Base-by-base conservation (phyloP, 805 yeast genomes). In the Dipodascopsis uninucleata region DNA sequence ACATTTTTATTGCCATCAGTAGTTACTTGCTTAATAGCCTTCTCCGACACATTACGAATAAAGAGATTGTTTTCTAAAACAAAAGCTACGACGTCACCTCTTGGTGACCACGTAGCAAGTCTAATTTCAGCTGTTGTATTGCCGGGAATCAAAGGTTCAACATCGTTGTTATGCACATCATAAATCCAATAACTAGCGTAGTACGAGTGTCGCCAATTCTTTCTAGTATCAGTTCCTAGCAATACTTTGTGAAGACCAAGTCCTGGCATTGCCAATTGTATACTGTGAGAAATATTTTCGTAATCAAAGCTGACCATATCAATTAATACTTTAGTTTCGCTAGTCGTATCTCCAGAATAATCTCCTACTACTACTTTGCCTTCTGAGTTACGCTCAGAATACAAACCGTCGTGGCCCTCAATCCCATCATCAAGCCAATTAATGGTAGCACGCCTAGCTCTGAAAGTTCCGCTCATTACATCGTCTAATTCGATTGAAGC, bases 91-190 rank as follows among this genome's bases (percentile, higher is more conserved):
- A 72, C 66, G 5, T 66, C 60, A 0, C 94, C 86, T 18, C 76
- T 71, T 26, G 96, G 94, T 3, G 93, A 75, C 83, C 93, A 86
- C 40, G 69, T 61, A 0, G 86, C 85, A 47, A 76, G 75, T n/a
- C 79, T 72, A 1, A 78, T 39, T 40, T 62, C 36, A 12, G 56
- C 59, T 5, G 45, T 39, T 17, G 51, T 45, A 9, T 57, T 29
- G 21, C 39, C 55, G 12, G 59, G 52, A 20, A 65, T 35, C 16
- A 69, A 50, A 1, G 67, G 66, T 31, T 42, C 58, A 31, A 70
- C 65, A 3, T 58, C 49, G 10, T 63, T 63, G 0, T 69, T 52
- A 0, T 55, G 64, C 6, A 78, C 59, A 48, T 84, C 80, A 41
- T 75, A 70, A 2, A 85, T 36, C 82, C 85, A 86, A 64, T 76